phyloP scores from a whole-genome alignment of 2,329 filamentous ascomycete genomes.

The Xylaria sp. region DNA sequence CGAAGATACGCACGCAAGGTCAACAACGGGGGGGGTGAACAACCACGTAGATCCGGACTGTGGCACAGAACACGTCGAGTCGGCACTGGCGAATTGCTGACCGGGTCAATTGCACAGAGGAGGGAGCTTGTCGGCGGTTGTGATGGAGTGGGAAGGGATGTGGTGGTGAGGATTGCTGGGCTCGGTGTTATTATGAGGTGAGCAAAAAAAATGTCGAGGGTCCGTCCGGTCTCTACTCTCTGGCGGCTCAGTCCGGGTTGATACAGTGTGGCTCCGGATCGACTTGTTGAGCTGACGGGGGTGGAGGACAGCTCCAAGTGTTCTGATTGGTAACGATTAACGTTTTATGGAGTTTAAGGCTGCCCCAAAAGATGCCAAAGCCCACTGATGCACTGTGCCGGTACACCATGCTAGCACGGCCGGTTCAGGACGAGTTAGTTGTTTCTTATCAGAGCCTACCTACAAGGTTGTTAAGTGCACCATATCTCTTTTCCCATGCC shows the following conservation, averaged over 20 bases:
- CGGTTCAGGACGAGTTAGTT: not conserved
- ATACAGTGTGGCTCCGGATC: conserved; percentile 24
- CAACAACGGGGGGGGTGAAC: conserved; percentile 31
- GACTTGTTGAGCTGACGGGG: conserved; percentile 40
- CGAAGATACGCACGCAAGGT: conserved; percentile 10
- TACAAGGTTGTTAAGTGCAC: not conserved
- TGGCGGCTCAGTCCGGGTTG: conserved; percentile 6
- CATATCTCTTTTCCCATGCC: too few species aligned
- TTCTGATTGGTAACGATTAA: conserved; percentile 42
- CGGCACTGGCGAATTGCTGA: conserved; percentile 31
- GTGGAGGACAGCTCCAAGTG: conserved; percentile 6
- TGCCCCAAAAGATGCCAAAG: conserved; percentile 11
- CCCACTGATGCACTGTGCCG: not conserved
- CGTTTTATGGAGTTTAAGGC: conserved; percentile 40
- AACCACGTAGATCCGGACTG: conserved; percentile 34
- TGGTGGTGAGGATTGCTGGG: conserved; percentile 19
- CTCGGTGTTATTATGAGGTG: conserved; percentile 41
- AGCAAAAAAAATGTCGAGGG: conserved; percentile 43
- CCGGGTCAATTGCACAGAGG: conserved; percentile 44
- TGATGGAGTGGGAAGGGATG: conserved; percentile 15
- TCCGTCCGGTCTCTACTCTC: conserved; percentile 23
- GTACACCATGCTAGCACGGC: not conserved
- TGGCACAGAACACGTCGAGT: conserved; percentile 40
- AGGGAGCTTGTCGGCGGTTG: conserved; percentile 30
- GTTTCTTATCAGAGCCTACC: not conserved